These are phyloP conservation scores for Paraglomus brasilianum DNA, from an alignment of 192 early-diverging fungal genomes.

Conservation along the genomic window DNA sequence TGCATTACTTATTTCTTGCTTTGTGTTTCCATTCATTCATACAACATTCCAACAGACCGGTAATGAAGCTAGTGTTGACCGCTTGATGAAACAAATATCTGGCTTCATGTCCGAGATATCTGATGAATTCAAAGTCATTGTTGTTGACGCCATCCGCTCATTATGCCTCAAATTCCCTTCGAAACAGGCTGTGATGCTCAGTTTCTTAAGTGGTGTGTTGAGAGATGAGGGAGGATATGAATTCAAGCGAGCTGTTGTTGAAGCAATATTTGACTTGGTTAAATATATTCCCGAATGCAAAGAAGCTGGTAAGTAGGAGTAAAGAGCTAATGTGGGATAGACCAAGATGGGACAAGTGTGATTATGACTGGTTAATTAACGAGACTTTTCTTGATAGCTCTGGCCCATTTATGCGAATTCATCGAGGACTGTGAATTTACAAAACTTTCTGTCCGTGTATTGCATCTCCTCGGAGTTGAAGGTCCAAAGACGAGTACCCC, in stretches of 20 bases:
- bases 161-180: slow-evolving; percentile 94
- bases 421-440: slow-evolving; percentile 99
- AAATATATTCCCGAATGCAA: slow-evolving; percentile 91
- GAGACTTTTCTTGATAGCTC: slow-evolving; percentile 56
- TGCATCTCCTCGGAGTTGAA: slow-evolving; percentile 92
- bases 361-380: no score
- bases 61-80: slow-evolving; percentile 95
- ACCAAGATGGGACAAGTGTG: no score
- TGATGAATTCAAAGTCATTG: slow-evolving; percentile 99
- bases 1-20: no score
- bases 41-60: no score
- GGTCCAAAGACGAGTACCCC: slow-evolving; percentile 91
- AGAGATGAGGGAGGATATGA: slow-evolving; percentile 98
- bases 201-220: slow-evolving; percentile 87
- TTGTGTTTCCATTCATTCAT: no score
- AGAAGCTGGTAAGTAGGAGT: slow-evolving; percentile 64
- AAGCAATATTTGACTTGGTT: slow-evolving; percentile 96
- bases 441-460: slow-evolving; percentile 95
- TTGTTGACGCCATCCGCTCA: slow-evolving; percentile 98
- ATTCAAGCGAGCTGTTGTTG: slow-evolving; percentile 94
- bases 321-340: no score
- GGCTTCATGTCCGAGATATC: slow-evolving; percentile 98
- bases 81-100: slow-evolving; percentile 98
- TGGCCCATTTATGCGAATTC: slow-evolving; percentile 97
- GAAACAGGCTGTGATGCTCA: slow-evolving; percentile 92